These are phyloP conservation scores for Gastrodia elata DNA, from an alignment of 106 monocot species.

Conservation along the genomic window DNA sequence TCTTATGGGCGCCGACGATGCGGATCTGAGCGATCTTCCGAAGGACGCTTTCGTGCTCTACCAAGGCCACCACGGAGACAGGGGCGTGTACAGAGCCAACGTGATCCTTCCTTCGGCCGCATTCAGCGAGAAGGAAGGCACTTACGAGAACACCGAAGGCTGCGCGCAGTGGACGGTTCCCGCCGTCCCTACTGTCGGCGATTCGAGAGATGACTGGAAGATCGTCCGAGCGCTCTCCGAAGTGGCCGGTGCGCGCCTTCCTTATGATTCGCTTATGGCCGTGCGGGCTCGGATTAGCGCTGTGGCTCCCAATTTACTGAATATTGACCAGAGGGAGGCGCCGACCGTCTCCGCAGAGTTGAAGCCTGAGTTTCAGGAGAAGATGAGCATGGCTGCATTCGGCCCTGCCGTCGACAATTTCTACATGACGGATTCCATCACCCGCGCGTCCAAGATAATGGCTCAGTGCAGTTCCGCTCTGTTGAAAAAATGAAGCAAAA, in stretches of 20 bases:
- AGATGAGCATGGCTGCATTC: constrained; percentile 50
- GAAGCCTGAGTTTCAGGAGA: constrained; percentile 38
- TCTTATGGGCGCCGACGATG: constrained; percentile 91
- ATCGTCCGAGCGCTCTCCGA: constrained; percentile 87
- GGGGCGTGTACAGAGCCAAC: constrained; percentile 86
- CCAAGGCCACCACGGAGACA: constrained; percentile 97
- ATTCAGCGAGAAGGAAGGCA: constrained; percentile 98
- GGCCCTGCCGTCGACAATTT: constrained; percentile 59
- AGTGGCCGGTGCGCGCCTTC: constrained; percentile 63
- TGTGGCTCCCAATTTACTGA: constrained; percentile 79
- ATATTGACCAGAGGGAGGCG: constrained; percentile 71
- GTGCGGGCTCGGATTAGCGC: constrained; percentile 51
- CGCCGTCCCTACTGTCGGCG: constrained; percentile 95
- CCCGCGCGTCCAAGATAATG: constrained; percentile 97
- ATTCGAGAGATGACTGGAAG: constrained; percentile 99
- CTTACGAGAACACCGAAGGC: constrained; percentile 92
- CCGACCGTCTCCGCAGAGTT: constrained; percentile 36
- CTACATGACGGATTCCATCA: constrained; percentile 95
- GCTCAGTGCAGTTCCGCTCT: constrained; percentile 81
- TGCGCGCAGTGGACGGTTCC: constrained; percentile 88
- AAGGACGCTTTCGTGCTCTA: constrained; percentile 93
- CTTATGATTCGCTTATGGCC: constrained; percentile 64
- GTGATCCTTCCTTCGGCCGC: constrained; percentile 79
- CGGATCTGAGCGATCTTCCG: constrained; percentile 46
- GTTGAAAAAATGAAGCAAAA: constrained; percentile 45